A percentile compares a stretch with the other conserved stretches of the same genome.
These are phyloP conservation scores for Penicillium lagena DNA, from an alignment of 495 filamentous ascomycete species.

Conservation along the genomic window DNA sequence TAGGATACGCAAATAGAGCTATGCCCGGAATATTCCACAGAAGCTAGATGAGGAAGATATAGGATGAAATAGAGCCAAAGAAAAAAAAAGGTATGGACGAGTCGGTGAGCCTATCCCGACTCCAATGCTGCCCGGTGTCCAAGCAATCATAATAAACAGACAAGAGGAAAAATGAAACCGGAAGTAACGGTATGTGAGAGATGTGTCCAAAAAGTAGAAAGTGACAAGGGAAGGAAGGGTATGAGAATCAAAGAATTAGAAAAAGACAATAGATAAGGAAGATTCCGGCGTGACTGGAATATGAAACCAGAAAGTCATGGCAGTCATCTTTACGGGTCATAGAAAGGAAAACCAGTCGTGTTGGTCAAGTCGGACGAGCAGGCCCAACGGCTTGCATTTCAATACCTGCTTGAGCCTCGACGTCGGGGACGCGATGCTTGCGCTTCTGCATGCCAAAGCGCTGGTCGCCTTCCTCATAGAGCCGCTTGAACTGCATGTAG, in stretches of 20 bases:
- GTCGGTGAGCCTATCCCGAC: no score
- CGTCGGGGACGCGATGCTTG: slow-evolving; percentile 43
- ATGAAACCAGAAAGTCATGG: slow-evolving; percentile 7
- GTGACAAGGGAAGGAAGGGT: slow-evolving; percentile 2
- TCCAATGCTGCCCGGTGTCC: background rate
- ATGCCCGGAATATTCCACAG: background rate
- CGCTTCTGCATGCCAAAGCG: slow-evolving; percentile 62
- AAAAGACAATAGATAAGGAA: slow-evolving; percentile 7
- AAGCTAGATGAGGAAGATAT: background rate
- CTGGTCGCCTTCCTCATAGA: slow-evolving; percentile 77
- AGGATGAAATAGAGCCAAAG: slow-evolving; percentile 3
- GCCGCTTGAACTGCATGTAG: slow-evolving; percentile 79
- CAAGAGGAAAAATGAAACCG: background rate
- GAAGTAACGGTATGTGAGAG: no score
- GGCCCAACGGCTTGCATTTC: slow-evolving; percentile 53
- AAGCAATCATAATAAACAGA: slow-evolving; percentile 1
- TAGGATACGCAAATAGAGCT: background rate
- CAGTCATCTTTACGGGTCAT: slow-evolving; percentile 16
- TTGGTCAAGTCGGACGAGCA: slow-evolving; percentile 9
- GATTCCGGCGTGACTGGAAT: slow-evolving; percentile 3
- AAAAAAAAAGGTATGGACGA: background rate
- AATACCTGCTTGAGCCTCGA: slow-evolving; percentile 49
- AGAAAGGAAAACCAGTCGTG: slow-evolving; percentile 5
- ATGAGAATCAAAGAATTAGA: slow-evolving; percentile 11
- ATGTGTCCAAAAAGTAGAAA: no score